These are phyloP conservation scores for Cryptomeria japonica DNA, from an alignment of 75 land plant genomes.

Conservation along the genomic window DNA sequence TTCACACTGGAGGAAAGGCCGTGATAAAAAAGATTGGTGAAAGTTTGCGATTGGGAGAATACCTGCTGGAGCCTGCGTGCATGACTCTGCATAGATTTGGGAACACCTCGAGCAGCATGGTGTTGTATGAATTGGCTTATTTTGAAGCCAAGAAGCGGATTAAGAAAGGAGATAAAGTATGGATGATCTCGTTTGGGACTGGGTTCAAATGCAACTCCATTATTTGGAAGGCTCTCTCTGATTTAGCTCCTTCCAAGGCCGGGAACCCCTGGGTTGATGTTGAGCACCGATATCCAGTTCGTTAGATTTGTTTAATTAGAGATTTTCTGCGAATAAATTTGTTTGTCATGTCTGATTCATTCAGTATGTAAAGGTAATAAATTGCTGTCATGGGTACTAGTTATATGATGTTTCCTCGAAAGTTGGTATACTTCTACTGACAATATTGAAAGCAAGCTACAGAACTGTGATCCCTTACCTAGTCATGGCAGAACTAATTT, in stretches of 20 bases:
- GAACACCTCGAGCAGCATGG: constrained; percentile 52
- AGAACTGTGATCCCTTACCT: too few species aligned
- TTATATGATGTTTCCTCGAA: too few species aligned
- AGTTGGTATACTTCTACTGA: too few species aligned
- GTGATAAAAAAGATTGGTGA: constrained; percentile 31
- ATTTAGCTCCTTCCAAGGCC: background rate
- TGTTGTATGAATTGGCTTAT: constrained; percentile 51
- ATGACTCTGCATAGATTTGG: constrained; percentile 58
- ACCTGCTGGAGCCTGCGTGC: constrained; percentile 37
- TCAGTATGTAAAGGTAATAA: too few species aligned
- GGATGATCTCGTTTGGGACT: constrained; percentile 56
- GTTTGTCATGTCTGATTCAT: too few species aligned
- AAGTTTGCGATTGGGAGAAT: constrained; percentile 12
- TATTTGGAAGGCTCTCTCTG: constrained; percentile 35
- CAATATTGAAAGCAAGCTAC: too few species aligned
- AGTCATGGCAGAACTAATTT: too few species aligned
- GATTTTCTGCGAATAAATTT: too few species aligned
- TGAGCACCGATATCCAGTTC: constrained; percentile 46
- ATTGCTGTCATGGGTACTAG: too few species aligned
- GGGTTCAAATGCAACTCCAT: constrained; percentile 53
- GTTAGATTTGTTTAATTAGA: background rate
- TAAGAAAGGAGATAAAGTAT: constrained; percentile 42
- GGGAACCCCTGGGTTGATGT: constrained; percentile 56
- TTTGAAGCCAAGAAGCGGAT: constrained; percentile 51
- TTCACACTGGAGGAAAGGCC: constrained; percentile 57